phyloP scores from a whole-genome alignment of 352 stramenopile species.

The Phytophthora vignae region DNA sequence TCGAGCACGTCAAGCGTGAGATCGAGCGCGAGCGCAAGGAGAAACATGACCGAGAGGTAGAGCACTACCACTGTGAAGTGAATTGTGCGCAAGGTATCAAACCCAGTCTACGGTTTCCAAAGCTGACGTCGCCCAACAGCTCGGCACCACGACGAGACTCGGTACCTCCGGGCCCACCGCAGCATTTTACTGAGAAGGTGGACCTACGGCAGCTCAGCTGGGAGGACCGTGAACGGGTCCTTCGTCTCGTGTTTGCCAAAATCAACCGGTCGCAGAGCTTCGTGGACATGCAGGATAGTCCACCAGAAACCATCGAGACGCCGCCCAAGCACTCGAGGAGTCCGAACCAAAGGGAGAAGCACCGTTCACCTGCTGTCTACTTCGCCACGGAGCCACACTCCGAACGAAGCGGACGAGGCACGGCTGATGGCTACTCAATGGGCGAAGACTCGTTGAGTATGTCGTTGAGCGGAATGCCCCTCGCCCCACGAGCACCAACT shows the following conservation, averaged over 20 bases:
- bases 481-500: constrained; percentile 39
- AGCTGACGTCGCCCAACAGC: constrained; percentile 40
- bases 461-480: constrained; percentile 59
- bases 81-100: constrained; percentile 50
- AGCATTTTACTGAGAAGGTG: constrained; percentile 79
- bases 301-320: constrained; percentile 20
- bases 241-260: constrained; percentile 94
- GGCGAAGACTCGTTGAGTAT: constrained; percentile 54
- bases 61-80: constrained; percentile 65
- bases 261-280: constrained; percentile 89
- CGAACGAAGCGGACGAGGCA: constrained; percentile 17
- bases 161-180: constrained; percentile 9
- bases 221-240: constrained; percentile 92
- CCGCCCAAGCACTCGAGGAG: constrained; percentile 20
- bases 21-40: constrained; percentile 64
- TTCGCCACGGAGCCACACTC: constrained; percentile 60
- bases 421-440: constrained; percentile 9
- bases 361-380: constrained; percentile 46
- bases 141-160: constrained; percentile 7
- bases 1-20: constrained; percentile 89
- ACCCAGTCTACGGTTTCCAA: constrained; percentile 55
- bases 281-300: constrained; percentile 37
- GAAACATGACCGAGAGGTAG: constrained; percentile 53
- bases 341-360: constrained; percentile 30
- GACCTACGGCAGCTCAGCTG: constrained; percentile 89